Percentiles rank a stretch among this genome's conserved stretches.
These are phyloP conservation scores for Parietaria judaica DNA, from an alignment of 306 rosid genomes.

Conservation along the genomic window DNA sequence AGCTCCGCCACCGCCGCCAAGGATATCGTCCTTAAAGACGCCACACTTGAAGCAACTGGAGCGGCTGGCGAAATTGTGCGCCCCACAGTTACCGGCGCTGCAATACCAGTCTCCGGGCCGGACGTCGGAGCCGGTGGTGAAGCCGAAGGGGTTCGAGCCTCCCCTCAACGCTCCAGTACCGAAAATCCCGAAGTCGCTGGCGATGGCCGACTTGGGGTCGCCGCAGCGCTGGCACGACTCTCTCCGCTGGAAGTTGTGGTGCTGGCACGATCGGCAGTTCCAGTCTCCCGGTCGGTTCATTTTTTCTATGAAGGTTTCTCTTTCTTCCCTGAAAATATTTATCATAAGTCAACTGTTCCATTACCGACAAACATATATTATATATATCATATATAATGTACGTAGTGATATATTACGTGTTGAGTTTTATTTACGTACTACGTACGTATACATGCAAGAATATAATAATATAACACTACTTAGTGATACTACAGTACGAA, in stretches of 20 bases:
- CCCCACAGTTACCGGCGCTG: constrained; percentile 56
- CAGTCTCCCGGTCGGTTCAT: constrained; percentile 99
- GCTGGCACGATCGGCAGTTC: constrained; percentile 98
- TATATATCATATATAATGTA: too few relatives aligned
- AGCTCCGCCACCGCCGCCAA: constrained; percentile 21
- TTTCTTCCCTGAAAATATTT: constrained; percentile 17
- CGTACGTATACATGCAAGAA: too few relatives aligned
- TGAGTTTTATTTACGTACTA: too few relatives aligned
- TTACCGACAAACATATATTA: background rate
- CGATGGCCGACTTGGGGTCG: constrained; percentile 47
- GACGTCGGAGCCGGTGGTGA: constrained; percentile 64
- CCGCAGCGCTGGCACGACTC: constrained; percentile 96
- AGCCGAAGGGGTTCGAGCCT: constrained; percentile 55
- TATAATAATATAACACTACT: too few relatives aligned
- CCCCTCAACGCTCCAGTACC: constrained; percentile 35
- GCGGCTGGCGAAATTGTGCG: constrained; percentile 92
- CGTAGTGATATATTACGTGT: background rate
- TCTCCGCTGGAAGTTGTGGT: constrained; percentile 89
- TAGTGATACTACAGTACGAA: background rate
- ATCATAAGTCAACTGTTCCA: background rate
- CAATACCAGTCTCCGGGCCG: constrained; percentile 97
- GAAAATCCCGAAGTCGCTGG: constrained; percentile 29
- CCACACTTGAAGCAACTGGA: constrained; percentile 99
- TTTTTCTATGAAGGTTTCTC: background rate
- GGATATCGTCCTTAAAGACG: constrained; percentile 68